Base-by-base conservation (phyloP, 2,329 filamentous ascomycete species). In the Fusarium veterinarium region DNA sequence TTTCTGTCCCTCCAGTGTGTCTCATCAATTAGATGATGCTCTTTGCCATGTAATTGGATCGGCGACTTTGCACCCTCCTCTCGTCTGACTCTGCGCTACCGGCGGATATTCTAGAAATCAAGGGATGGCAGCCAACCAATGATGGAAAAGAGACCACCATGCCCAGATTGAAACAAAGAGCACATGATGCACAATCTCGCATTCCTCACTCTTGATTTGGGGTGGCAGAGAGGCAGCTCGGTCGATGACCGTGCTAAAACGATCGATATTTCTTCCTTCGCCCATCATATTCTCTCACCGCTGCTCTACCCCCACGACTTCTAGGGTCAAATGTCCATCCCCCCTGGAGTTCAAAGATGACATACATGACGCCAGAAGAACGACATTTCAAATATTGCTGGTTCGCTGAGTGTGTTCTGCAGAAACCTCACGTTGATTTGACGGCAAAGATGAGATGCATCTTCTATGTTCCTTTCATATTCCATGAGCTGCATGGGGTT, bases 51-150 rank as follows among this genome's bases (percentile, higher is more conserved):
- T 60, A 38, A 69, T 60, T 71, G 60, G 65, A 67, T 73, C 60
- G 55, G 61, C 69, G 67, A 58, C 44, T 64, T 52, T 64, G 25
- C 58, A 40, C 59, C 65, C 45, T 75, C 72, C 71, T 68, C 71
- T 78, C 71, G 57, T 76, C 66, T 60, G 57, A 67, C 60, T 46
- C 48, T 74, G 79, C 79, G 79, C 77, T 78, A 79, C 78, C 71
- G 76, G 79, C 79, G 79, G 79, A 76, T 80, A 73, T 80, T 73
- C 77, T 77, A 79, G 77, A 80, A 80, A 79, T 79, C 72, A 53
- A 69, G 59, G 57, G 48, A 55, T 64, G 33, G 56, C 45, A 59
- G 46, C 77, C 72, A 60, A 46, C 77, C 77, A 79, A 79, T 78
- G 65, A 71, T 23, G 51, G 57, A 33, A 46, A 51, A 63, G 58